A percentile compares a stretch with the other conserved stretches of the same genome.
phyloP scores from a whole-genome alignment of 345 rosid genomes.

The Linum tenue region DNA sequence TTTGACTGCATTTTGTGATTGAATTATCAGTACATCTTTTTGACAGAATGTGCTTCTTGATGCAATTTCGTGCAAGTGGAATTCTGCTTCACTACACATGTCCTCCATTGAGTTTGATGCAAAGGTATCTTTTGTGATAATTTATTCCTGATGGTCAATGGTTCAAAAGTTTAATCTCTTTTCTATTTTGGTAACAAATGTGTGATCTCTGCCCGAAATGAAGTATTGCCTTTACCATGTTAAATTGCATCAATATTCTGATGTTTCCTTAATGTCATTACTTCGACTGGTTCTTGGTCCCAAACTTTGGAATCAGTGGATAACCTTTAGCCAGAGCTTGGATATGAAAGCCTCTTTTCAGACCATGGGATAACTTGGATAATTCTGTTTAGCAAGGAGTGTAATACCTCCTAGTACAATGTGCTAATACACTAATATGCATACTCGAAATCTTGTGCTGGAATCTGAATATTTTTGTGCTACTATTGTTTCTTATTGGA shows the following conservation, averaged over 20 bases:
- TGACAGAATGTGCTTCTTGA: conserved; percentile 53
- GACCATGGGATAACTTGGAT: neutral
- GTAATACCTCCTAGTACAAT: neutral
- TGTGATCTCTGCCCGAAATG: neutral
- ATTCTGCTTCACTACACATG: conserved; percentile 51
- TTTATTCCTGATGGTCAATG: neutral
- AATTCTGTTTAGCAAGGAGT: neutral
- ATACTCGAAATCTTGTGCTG: neutral
- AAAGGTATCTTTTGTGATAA: conserved; percentile 38
- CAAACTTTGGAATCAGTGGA: neutral
- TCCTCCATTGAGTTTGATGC: conserved; percentile 61
- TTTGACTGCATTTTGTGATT: neutral
- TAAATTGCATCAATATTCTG: neutral
- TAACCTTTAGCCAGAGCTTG: neutral
- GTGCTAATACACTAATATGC: neutral
- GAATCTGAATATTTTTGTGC: neutral
- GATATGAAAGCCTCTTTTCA: neutral
- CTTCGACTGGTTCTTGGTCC: neutral
- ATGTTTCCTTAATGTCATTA: neutral
- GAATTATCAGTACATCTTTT: neutral
- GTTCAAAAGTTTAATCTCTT: neutral
- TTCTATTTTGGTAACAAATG: too few species aligned
- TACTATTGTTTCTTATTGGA: neutral
- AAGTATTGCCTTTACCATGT: neutral
- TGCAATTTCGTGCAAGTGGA: conserved; percentile 51